Conservation (phyloP, 495 filamentous ascomycete genomes). For the Bacidia rubella region DNA sequence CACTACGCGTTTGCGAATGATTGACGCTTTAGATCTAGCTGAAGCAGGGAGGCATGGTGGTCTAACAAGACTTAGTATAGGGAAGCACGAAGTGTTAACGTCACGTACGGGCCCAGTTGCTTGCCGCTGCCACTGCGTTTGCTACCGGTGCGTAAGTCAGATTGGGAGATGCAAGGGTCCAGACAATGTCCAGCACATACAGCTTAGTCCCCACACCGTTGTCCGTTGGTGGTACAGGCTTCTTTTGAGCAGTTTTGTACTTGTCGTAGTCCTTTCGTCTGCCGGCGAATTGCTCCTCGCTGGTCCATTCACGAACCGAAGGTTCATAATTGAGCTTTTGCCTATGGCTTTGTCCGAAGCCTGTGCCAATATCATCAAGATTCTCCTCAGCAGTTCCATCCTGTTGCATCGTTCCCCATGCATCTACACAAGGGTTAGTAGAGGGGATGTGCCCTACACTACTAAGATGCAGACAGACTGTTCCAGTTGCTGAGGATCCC, state of each 20-base stretch:
- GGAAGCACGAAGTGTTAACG: no score
- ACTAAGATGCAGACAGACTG: not conserved
- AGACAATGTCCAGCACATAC: no score
- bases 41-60: not conserved
- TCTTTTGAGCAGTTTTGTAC: no score
- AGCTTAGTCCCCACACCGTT: no score
- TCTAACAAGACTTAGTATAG: no score
- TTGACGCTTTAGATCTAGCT: not conserved
- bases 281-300: not conserved
- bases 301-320: not conserved
- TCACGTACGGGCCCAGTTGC: no score
- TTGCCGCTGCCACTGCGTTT: no score
- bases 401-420: slow-evolving; percentile 2
- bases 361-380: slow-evolving; percentile 10
- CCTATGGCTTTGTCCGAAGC: slow-evolving; percentile 14
- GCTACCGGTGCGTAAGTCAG: no score
- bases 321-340: not conserved
- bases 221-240: no score
- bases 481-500: not conserved
- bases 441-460: not conserved
- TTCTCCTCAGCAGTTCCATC: slow-evolving; percentile 10
- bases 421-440: slow-evolving; percentile 3
- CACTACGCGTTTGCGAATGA: not conserved
- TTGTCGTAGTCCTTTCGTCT: no score
- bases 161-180: no score